Evolutionary conservation across 768 basidiomycete species (phyloP), one percentile per base, ranked within the genome.

Genomic region (Phanerochaete sordida): DNA sequence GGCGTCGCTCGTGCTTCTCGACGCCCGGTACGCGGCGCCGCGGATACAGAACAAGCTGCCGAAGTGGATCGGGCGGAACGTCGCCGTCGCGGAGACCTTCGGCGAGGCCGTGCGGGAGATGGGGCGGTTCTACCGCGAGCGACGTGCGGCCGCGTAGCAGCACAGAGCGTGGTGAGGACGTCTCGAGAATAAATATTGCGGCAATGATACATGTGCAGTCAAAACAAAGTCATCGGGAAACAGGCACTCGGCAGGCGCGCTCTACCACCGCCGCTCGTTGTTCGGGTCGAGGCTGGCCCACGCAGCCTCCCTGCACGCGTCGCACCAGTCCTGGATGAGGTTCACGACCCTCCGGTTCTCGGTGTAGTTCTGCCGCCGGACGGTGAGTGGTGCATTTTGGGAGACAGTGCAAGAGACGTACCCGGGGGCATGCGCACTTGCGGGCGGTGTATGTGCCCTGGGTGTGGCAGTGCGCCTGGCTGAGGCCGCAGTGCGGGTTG

Each of bases 1-100:
- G 88, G 93, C 95, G 2, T 85, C 90, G 0, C 81, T 99, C 50
- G 78, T 98, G 54, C 83, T 99, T 16, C 75, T 99, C 46, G 96
- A 99, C 72, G 79, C 76, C 58, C 86, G 96, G 33, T 99, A 97
- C 69, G 76, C 82, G 7, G 83, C 84, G 0, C 66, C 80, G 2
- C 76, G 84, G 1, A 91, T 97, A 57, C 81, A 82, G 43, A 75
- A 72, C 56, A 97, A 97, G 72, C 76, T 99, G n/a, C 95, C 96
- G 0, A 81, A 81, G 58, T 99, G 96, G 96, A 93, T 98, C 56
- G 88, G 85, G 11, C 76, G 80, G 46, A 81, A 81, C 27, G 69
- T 90, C 26, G 69, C 78, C 46, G 74, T 86, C 5, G 77, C 86
- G 24, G 79, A 86, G 21, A 80, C 77, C 4, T 97, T 92, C 72